Evolutionary conservation across 192 early-diverging fungal species (phyloP).

Genomic region (Coemansia sp.): DNA sequence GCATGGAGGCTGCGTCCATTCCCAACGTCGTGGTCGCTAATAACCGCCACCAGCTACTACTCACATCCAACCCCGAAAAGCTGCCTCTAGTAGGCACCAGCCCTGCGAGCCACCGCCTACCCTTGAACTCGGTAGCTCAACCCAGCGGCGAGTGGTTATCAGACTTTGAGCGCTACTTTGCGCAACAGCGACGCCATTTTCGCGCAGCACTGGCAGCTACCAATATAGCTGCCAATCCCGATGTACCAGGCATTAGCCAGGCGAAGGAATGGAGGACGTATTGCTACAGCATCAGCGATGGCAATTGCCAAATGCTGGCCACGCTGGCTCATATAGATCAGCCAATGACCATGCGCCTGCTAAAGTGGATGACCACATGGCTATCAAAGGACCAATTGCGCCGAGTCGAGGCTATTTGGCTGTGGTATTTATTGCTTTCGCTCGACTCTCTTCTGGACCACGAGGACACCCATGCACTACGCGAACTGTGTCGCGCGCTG

Average conservation of each 20-base stretch:
- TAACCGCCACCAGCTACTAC: constrained; percentile 12
- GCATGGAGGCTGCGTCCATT: constrained; percentile 24
- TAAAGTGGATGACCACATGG: constrained; percentile 42
- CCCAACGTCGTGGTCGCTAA: constrained; percentile 22
- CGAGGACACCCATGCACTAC: constrained; percentile 38
- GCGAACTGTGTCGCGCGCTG: constrained; percentile 40
- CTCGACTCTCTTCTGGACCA: constrained; percentile 41
- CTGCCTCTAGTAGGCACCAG: background rate
- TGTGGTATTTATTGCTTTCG: constrained; percentile 42
- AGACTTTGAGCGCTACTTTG: constrained; percentile 9
- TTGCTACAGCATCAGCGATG: constrained; percentile 17
- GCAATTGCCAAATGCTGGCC: constrained; percentile 13
- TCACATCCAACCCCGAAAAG: background rate
- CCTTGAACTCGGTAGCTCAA: background rate
- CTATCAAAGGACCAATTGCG: constrained; percentile 21
- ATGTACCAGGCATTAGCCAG: constrained; percentile 16
- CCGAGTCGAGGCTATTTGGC: constrained; percentile 30
- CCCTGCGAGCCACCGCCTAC: background rate
- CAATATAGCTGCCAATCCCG: constrained; percentile 7
- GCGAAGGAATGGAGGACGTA: constrained; percentile 33
- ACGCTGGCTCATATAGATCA: constrained; percentile 38
- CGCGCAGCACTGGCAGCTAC: background rate
- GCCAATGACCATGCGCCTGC: constrained; percentile 30
- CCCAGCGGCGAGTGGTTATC: constrained; percentile 17
- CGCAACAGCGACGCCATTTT: constrained; percentile 9